These are phyloP conservation scores for Proliferodiscus dingleyae DNA, from an alignment of 2,329 filamentous ascomycete species.

Conservation along the genomic window DNA sequence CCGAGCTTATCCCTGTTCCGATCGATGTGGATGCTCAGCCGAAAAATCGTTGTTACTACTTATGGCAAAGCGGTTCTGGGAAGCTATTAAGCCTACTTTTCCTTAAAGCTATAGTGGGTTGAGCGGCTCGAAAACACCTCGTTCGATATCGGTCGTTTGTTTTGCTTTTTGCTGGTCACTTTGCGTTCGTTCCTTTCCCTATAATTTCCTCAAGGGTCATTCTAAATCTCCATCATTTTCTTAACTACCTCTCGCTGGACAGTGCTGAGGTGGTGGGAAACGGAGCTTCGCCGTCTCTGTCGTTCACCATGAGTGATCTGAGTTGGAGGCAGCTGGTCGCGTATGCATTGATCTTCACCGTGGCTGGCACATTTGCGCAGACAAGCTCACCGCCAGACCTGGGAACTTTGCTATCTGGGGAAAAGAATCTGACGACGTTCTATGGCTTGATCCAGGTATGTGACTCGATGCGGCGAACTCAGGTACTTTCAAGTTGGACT, in stretches of 20 bases:
- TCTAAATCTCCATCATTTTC: not conserved
- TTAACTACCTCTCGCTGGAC: not conserved
- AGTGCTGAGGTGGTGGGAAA: not conserved
- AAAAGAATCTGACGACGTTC: slow-evolving; percentile 41
- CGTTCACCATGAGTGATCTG: slow-evolving; percentile 14
- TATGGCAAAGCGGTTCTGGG: too few relatives aligned
- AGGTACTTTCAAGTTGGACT: not conserved
- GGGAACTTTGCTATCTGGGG: slow-evolving; percentile 35
- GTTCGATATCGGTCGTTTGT: not conserved
- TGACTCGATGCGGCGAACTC: not conserved
- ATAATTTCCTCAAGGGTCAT: not conserved
- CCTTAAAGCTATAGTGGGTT: not conserved
- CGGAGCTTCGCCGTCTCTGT: too few relatives aligned
- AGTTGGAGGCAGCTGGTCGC: slow-evolving; percentile 17
- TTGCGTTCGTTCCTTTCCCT: slow-evolving; percentile 2
- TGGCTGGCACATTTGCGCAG: slow-evolving; percentile 16
- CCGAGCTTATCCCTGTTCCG: not conserved
- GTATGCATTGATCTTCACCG: slow-evolving; percentile 13
- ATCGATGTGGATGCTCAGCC: not conserved
- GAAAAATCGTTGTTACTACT: too few relatives aligned
- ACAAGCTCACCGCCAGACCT: slow-evolving; percentile 31
- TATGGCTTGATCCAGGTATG: slow-evolving; percentile 40
- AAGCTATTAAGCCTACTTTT: too few relatives aligned
- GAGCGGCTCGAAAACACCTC: not conserved
- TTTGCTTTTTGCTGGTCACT: not conserved